Evolutionary conservation across 306 rosid species (phyloP), one percentile per base, ranked within the genome.

Genomic region (Prunus mume): DNA sequence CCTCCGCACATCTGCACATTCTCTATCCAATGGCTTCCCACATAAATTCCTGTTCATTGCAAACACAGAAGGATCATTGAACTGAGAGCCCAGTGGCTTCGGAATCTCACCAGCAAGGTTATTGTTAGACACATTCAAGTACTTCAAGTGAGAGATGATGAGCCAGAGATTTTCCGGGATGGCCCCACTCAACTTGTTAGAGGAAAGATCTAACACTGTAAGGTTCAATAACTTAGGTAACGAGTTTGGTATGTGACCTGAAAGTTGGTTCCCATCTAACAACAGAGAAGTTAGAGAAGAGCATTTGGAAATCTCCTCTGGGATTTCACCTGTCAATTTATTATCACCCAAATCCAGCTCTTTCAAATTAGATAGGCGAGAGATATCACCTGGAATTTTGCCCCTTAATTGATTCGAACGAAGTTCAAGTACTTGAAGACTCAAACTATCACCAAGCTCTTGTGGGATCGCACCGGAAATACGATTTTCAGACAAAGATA

Each of bases 41-140:
- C 97, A 92, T 50, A 92, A 43, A 43, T 54, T 79, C 24, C 30
- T 81, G 77, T 92, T 92, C 80, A 25, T 65, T 3, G 87, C 88
- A 72, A 78, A 92, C 24, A 83, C 83, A 6, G 80, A 81, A 51
- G 92, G 83, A 63, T 85, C 88, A 2, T 72, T 77, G 81, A 90
- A 90, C 47, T 72, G 67, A 3, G 88, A 72, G 62, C 96, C 86
- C 52, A 92, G 61, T 52, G 27, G 52, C 78, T 66, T 56, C 0
- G 97, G 97, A 78, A 92, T 87, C 84, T 92, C 87, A 9, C 97
- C 93, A 47, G 82, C 86, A 5, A 92, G 92, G 60, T 90, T 60
- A 65, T 92, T 92, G 30, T 65, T 77, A 10, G 93, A 92, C 73
- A 92, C 58, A 70, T 92, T 88, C 54, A 92, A 75, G 74, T 76